Percentiles rank a stretch among this genome's conserved stretches.
Evolutionary conservation across 2,329 filamentous ascomycete genomes (phyloP).

Genomic region (Curvularia lunata): DNA sequence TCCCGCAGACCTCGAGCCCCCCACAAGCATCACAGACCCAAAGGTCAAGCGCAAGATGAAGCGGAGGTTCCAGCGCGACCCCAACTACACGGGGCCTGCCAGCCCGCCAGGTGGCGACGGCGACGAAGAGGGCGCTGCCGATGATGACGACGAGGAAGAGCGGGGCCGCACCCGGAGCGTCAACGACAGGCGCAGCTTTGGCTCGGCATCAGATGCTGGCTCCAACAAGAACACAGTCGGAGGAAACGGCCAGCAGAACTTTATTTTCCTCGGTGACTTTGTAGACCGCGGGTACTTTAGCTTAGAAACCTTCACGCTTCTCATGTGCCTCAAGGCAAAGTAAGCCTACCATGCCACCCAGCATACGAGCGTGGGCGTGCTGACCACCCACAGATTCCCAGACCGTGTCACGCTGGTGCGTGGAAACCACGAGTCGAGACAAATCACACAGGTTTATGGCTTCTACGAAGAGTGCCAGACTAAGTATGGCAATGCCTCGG

Average conservation of each 20-base stretch:
- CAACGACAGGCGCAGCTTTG: conserved; percentile 48
- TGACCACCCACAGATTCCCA: conserved; percentile 62
- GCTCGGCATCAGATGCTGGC: conserved; percentile 50
- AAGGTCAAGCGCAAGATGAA: conserved; percentile 87
- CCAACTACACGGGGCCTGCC: conserved; percentile 60
- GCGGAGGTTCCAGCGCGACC: conserved; percentile 57
- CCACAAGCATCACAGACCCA: conserved; percentile 84
- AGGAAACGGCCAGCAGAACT: conserved; percentile 69
- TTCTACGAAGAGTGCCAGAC: conserved; percentile 99
- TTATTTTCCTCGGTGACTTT: conserved; percentile 73
- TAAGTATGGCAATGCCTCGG: conserved; percentile 98
- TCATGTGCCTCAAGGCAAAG: conserved; percentile 77
- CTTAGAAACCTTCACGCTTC: conserved; percentile 73
- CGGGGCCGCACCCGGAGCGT: conserved; percentile 55
- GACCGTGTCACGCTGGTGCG: conserved; percentile 75
- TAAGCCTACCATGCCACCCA: conserved; percentile 45
- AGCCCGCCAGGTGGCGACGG: conserved; percentile 58
- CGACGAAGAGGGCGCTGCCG: conserved; percentile 48
- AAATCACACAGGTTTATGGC: conserved; percentile 98
- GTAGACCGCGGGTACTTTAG: conserved; percentile 78
- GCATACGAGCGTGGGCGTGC: neutral
- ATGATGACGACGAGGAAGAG: conserved; percentile 57
- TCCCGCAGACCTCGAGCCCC: conserved; percentile 90
- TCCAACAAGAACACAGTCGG: conserved; percentile 50
- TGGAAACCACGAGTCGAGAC: conserved; percentile 93